These are phyloP conservation scores for Alternaria rosae DNA, from an alignment of 2,329 filamentous ascomycete species.

Conservation along the genomic window DNA sequence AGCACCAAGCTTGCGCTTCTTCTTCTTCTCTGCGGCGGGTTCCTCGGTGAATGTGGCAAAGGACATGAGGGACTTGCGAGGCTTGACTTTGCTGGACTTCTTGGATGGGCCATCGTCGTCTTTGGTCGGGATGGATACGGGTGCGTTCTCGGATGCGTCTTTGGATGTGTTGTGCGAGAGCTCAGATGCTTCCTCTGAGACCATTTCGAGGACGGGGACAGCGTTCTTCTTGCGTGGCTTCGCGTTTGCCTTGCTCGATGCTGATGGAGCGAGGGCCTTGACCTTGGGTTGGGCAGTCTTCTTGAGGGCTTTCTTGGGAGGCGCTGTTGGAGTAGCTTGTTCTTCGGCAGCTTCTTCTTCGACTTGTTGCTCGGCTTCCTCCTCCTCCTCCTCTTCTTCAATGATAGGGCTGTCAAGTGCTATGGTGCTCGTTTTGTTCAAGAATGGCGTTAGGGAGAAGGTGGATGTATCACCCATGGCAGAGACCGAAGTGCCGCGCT, in stretches of 20 bases:
- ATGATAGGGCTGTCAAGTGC: conserved; percentile 54
- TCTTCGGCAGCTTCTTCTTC: conserved; percentile 34
- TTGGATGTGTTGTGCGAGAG: conserved; percentile 38
- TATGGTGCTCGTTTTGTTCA: conserved; percentile 75
- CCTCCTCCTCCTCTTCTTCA: conserved; percentile 32
- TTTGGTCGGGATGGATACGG: conserved; percentile 45
- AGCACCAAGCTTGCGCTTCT: conserved; percentile 76
- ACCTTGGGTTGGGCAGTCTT: conserved; percentile 43
- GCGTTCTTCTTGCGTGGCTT: conserved; percentile 52
- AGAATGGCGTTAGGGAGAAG: conserved; percentile 93
- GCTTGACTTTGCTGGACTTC: conserved; percentile 51
- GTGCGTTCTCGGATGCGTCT: conserved; percentile 50
- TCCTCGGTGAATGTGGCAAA: conserved; percentile 53
- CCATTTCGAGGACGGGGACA: conserved; percentile 52
- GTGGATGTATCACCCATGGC: conserved; percentile 83
- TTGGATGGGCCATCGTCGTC: conserved; percentile 38
- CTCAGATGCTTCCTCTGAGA: conserved; percentile 53
- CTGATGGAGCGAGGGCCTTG: conserved; percentile 54
- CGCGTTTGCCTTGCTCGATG: conserved; percentile 55
- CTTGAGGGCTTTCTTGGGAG: conserved; percentile 39
- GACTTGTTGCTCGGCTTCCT: conserved; percentile 28
- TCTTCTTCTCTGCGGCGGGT: conserved; percentile 49
- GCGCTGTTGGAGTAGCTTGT: conserved; percentile 41
- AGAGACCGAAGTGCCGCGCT: conserved; percentile 60
- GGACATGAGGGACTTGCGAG: conserved; percentile 58